phyloP scores from a whole-genome alignment of 108 stramenopile species.

The Chaetoceros muelleri region DNA sequence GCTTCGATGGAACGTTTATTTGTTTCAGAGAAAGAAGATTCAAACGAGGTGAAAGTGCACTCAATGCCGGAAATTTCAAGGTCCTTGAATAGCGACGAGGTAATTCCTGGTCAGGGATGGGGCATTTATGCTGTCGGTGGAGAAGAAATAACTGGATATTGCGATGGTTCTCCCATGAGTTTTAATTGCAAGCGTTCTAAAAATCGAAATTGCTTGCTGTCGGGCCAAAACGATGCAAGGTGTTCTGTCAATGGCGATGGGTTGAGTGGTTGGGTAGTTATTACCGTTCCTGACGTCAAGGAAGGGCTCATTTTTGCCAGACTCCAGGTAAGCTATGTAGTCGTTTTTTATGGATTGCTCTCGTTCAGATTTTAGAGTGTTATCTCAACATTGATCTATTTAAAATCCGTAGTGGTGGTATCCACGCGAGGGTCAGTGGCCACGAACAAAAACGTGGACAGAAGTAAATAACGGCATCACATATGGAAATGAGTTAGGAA shows the following conservation, averaged over 20 bases:
- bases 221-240: constrained; percentile 29
- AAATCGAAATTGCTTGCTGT: constrained; percentile 19
- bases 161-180: constrained; percentile 32
- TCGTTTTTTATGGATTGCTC: constrained; percentile 9
- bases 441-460: constrained; percentile 22
- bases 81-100: not conserved
- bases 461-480: constrained; percentile 14
- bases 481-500: not conserved
- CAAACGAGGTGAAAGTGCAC: not conserved
- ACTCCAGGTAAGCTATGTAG: constrained; percentile 9
- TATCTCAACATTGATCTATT: no score
- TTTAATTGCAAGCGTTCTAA: constrained; percentile 17
- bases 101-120: constrained; percentile 34
- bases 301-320: constrained; percentile 37
- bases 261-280: constrained; percentile 34
- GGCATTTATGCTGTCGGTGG: constrained; percentile 7
- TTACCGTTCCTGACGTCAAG: constrained; percentile 24
- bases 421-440: not conserved
- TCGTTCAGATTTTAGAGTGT: no score
- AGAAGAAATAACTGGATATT: constrained; percentile 18
- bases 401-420: no score
- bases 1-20: not conserved
- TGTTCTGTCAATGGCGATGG: constrained; percentile 20
- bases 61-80: not conserved
- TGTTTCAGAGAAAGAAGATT: not conserved